Evolutionary conservation across 2,329 filamentous ascomycete genomes (phyloP).

Genomic region (Apiospora hydei): DNA sequence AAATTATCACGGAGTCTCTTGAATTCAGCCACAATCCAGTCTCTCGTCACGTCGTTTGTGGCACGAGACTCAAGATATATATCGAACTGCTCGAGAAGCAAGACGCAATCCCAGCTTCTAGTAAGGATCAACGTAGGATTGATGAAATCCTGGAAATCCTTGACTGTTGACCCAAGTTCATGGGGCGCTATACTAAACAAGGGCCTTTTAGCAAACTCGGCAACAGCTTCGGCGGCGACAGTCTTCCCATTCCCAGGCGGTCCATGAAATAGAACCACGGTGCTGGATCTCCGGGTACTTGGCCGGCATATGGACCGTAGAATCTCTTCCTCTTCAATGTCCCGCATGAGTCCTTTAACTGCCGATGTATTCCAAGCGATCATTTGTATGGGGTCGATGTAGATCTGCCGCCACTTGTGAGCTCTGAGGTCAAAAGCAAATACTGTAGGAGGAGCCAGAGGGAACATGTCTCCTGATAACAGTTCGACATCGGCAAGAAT

Average conservation of each 20-base stretch:
- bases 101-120: not conserved
- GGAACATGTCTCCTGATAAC: not conserved
- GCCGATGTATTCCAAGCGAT: not conserved
- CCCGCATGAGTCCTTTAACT: not conserved
- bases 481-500: not conserved
- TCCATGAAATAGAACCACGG: not conserved
- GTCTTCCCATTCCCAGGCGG: not conserved
- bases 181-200: not conserved
- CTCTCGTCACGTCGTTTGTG: not conserved
- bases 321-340: not conserved
- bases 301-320: not conserved
- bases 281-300: not conserved
- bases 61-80: not conserved
- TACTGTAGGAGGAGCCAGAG: not conserved
- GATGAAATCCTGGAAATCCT: not conserved
- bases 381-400: not conserved
- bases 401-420: not conserved
- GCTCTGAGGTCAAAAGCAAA: not conserved
- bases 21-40: not conserved
- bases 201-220: not conserved
- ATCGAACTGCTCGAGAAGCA: not conserved
- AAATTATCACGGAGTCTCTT: not conserved
- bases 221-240: not conserved
- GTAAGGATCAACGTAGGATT: not conserved
- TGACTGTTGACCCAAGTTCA: not conserved